These are phyloP conservation scores for Fusarium sp. DNA, from an alignment of 2,329 filamentous ascomycete genomes.

Conservation along the genomic window DNA sequence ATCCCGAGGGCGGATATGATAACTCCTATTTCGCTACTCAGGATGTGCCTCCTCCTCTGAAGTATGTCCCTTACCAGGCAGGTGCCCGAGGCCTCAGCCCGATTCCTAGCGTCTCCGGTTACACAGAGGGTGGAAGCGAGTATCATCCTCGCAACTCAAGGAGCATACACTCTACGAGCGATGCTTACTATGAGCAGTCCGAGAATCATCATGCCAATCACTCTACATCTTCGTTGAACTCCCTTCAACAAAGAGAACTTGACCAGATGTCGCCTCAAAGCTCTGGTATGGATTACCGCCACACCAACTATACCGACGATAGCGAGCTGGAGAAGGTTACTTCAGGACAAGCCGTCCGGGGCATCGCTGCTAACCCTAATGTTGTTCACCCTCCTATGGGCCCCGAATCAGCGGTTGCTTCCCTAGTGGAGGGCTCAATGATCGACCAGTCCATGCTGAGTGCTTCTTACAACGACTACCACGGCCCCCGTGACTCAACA, in stretches of 20 bases:
- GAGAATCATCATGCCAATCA: conserved; percentile 52
- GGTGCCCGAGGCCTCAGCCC: conserved; percentile 83
- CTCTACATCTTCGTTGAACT: conserved; percentile 54
- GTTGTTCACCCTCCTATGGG: conserved; percentile 79
- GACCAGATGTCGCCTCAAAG: conserved; percentile 67
- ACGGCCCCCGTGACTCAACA: conserved; percentile 56
- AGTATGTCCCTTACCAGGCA: conserved; percentile 76
- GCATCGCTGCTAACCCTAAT: conserved; percentile 79
- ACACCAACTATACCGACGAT: conserved; percentile 64
- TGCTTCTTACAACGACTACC: conserved; percentile 66
- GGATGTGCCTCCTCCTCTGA: conserved; percentile 73
- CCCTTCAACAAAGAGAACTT: conserved; percentile 62
- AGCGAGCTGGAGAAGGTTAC: conserved; percentile 71
- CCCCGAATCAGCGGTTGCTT: conserved; percentile 92
- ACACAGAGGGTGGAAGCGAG: conserved; percentile 77
- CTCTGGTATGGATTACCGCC: conserved; percentile 68
- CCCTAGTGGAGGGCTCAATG: conserved; percentile 81
- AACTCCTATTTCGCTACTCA: conserved; percentile 69
- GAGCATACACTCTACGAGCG: conserved; percentile 62
- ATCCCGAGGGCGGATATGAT: conserved; percentile 58
- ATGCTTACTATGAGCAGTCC: conserved; percentile 71
- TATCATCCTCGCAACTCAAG: conserved; percentile 70
- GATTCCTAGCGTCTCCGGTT: conserved; percentile 92
- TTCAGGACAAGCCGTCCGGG: conserved; percentile 77
- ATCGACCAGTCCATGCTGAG: conserved; percentile 75